Percentiles rank a stretch among this genome's conserved stretches.
phyloP scores from a whole-genome alignment of 176 grass and related monocot species.

The Saccharum spontaneum region DNA sequence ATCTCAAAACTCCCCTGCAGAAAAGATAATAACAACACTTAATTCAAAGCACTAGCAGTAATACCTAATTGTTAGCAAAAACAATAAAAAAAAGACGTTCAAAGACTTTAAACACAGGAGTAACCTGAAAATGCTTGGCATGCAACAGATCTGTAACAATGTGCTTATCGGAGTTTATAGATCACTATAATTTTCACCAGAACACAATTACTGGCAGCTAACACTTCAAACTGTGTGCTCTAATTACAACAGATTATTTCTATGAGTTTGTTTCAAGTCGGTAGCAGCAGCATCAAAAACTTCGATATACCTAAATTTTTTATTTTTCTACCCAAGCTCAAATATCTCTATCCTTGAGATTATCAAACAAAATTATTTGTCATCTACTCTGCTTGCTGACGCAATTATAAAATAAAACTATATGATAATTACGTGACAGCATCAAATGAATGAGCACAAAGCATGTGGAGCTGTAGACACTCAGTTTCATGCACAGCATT shows the following conservation, averaged over 20 bases:
- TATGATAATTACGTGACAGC: neutral
- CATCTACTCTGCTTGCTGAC: neutral
- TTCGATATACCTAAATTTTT: neutral
- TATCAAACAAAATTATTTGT: neutral
- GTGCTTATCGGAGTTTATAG: neutral
- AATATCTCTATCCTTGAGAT: neutral
- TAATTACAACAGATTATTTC: neutral
- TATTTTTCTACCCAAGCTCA: neutral
- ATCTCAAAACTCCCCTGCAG: slow-evolving; percentile 80
- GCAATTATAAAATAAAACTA: neutral
- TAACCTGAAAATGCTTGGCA: neutral
- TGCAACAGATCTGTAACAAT: slow-evolving; percentile 1
- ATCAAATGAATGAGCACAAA: neutral
- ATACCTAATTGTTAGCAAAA: neutral
- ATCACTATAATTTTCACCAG: neutral
- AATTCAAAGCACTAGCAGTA: slow-evolving; percentile 11
- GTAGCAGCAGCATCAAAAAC: neutral
- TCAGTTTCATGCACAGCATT: neutral
- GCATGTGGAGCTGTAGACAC: neutral
- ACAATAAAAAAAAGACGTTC: neutral
- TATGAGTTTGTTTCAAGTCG: neutral
- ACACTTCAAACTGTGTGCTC: neutral
- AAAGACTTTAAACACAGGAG: neutral
- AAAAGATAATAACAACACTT: slow-evolving; percentile 4
- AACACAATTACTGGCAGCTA: neutral